Conservation (phyloP, 441 rosid genomes). For the Syzygium malaccense region DNA sequence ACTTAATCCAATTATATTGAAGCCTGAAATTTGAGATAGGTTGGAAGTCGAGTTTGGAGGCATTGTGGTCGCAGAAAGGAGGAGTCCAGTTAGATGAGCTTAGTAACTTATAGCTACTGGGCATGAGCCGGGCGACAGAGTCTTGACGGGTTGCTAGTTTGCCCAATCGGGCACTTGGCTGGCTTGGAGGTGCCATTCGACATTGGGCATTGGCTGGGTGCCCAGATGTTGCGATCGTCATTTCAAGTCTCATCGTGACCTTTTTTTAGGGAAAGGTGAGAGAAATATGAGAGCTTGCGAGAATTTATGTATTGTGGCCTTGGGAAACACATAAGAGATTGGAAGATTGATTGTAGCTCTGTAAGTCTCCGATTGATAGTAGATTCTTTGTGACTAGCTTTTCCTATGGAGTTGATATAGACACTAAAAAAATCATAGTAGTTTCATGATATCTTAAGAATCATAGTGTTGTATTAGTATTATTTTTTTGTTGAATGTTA, state of each 20-base stretch:
- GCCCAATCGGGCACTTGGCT: not conserved
- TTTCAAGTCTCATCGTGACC: not conserved
- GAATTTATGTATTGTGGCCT: not conserved
- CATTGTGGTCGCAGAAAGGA: not conserved
- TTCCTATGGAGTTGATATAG: not conserved
- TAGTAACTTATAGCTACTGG: not conserved
- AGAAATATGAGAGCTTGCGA: not conserved
- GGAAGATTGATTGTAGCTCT: not conserved
- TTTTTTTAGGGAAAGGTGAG: not conserved
- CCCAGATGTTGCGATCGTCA: not conserved
- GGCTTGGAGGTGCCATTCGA: not conserved
- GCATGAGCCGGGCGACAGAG: not conserved
- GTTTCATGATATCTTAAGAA: not conserved
- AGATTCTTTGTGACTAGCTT: rapidly evolving
- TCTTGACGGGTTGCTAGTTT: not conserved
- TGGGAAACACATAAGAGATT: not conserved
- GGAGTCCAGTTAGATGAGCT: not conserved
- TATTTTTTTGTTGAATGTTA: not conserved
- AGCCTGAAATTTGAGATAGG: not conserved
- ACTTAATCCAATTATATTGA: not conserved
- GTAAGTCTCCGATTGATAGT: not conserved
- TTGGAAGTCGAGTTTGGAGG: not conserved
- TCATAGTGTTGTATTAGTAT: not conserved
- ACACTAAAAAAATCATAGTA: not conserved
- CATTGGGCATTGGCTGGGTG: not conserved